Percentiles rank a stretch among this genome's conserved stretches.
These are phyloP conservation scores for Hypoxylon sp. DNA, from an alignment of 2,329 filamentous ascomycete genomes.

Conservation along the genomic window DNA sequence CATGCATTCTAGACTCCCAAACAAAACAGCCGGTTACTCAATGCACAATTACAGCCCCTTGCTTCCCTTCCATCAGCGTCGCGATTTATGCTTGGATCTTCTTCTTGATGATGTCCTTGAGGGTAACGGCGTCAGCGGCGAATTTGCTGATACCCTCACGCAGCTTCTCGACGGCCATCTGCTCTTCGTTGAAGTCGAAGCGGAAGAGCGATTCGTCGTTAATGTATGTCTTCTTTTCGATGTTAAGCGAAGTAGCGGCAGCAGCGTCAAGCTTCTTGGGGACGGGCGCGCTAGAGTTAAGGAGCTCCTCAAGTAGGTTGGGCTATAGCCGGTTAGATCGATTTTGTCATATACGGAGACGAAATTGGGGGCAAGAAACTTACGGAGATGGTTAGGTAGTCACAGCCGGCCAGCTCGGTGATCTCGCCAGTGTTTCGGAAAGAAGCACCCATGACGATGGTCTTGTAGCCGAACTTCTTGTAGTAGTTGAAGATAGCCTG, in stretches of 20 bases:
- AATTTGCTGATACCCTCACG: slow-evolving; percentile 99
- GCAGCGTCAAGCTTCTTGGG: slow-evolving; percentile 92
- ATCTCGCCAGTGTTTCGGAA: slow-evolving; percentile 98
- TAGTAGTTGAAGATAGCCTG: slow-evolving; percentile 99
- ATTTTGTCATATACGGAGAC: background rate
- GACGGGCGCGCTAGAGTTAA: slow-evolving; percentile 84
- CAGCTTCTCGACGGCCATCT: slow-evolving; percentile 99
- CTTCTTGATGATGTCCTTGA: slow-evolving; percentile 91
- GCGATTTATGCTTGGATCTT: slow-evolving; percentile 75
- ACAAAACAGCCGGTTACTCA: slow-evolving; percentile 11
- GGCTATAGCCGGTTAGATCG: slow-evolving; percentile 68
- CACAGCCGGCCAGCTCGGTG: slow-evolving; percentile 96
- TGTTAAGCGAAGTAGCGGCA: slow-evolving; percentile 75
- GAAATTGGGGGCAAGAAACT: slow-evolving; percentile 55
- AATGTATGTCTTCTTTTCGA: slow-evolving; percentile 93
- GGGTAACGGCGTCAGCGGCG: slow-evolving; percentile 91
- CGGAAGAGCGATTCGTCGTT: slow-evolving; percentile 91
- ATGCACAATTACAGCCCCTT: slow-evolving; percentile 18
- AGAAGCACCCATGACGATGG: slow-evolving; percentile 99
- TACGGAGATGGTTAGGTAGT: slow-evolving; percentile 98
- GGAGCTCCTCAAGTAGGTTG: slow-evolving; percentile 92
- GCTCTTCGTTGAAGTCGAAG: slow-evolving; percentile 99
- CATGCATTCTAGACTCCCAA: slow-evolving; percentile 38
- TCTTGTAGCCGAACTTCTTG: slow-evolving; percentile 99
- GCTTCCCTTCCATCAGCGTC: background rate